These are phyloP conservation scores for Nematodospora anomalae DNA, from an alignment of 1,139 yeast genomes.

Conservation along the genomic window DNA sequence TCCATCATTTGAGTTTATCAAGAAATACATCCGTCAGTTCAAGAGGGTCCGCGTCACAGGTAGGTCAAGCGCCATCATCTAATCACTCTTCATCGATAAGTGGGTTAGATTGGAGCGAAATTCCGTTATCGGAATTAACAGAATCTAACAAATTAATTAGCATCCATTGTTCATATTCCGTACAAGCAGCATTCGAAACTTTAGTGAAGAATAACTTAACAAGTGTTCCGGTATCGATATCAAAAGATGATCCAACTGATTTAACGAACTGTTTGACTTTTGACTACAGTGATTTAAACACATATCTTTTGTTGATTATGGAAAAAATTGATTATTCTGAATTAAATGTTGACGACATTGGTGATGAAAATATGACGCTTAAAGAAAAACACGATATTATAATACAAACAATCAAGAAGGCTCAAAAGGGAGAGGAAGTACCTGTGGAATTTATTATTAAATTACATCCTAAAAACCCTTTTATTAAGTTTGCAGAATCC, in stretches of 20 bases:
- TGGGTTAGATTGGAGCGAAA: constrained; percentile 68
- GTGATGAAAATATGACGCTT: constrained; percentile 15
- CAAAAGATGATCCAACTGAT: constrained; percentile 18
- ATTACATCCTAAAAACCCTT: constrained; percentile 84
- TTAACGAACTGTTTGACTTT: constrained; percentile 70
- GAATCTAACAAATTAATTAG: constrained; percentile 76
- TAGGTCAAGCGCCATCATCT: neutral
- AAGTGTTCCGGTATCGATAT: constrained; percentile 71
- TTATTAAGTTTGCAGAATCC: constrained; percentile 67
- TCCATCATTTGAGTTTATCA: constrained; percentile 42
- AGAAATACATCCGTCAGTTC: constrained; percentile 45
- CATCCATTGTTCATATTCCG: constrained; percentile 62
- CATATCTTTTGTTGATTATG: constrained; percentile 74
- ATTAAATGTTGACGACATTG: constrained; percentile 29
- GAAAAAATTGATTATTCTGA: constrained; percentile 55
- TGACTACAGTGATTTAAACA: constrained; percentile 88
- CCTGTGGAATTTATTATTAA: constrained; percentile 79
- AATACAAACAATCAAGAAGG: constrained; percentile 41
- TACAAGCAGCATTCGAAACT: constrained; percentile 84
- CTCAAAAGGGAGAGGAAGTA: constrained; percentile 67
- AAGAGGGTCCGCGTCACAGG: constrained; percentile 19
- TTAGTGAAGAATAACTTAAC: constrained; percentile 72
- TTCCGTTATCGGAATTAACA: constrained; percentile 68
- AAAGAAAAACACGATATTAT: constrained; percentile 29
- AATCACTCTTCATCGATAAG: constrained; percentile 13